Evolutionary conservation across 805 yeast genomes (phyloP).

Genomic region (Candida patagonica): DNA sequence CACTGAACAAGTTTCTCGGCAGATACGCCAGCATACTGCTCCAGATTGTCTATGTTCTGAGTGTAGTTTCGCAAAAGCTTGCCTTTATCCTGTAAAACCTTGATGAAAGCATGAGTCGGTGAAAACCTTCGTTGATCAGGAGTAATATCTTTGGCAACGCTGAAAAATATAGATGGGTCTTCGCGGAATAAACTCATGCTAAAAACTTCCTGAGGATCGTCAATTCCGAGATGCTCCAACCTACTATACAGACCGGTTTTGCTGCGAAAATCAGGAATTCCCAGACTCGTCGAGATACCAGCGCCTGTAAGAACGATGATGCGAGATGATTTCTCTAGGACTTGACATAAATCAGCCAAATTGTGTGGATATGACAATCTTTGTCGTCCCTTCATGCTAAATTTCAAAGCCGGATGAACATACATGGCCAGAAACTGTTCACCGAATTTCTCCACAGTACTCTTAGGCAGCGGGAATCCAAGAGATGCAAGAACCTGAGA

Average conservation of each 20-base stretch:
- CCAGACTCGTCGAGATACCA: conserved; percentile 81
- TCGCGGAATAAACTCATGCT: conserved; percentile 59
- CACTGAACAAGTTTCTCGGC: conserved; percentile 70
- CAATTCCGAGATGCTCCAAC: conserved; percentile 56
- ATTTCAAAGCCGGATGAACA: conserved; percentile 13
- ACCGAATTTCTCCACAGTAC: conserved; percentile 21
- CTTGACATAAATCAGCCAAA: conserved; percentile 47
- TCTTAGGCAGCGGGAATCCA: conserved; percentile 44
- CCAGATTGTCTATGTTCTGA: conserved; percentile 84
- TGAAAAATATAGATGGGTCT: conserved; percentile 73
- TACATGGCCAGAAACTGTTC: conserved; percentile 9
- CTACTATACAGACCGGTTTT: conserved; percentile 75
- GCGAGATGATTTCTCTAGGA: conserved; percentile 46
- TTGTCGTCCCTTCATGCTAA: conserved; percentile 23
- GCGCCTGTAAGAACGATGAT: conserved; percentile 83
- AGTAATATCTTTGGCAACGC: conserved; percentile 75
- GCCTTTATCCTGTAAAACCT: conserved; percentile 60
- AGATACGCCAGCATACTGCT: conserved; percentile 66
- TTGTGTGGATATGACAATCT: conserved; percentile 28
- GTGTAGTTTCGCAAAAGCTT: conserved; percentile 79
- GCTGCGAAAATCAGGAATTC: conserved; percentile 89
- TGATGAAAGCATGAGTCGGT: conserved; percentile 76
- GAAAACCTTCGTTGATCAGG: conserved; percentile 50
- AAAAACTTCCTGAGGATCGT: conserved; percentile 88
- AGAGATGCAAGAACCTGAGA: conserved; percentile 47